Base-by-base conservation (phyloP, 2,329 filamentous ascomycete genomes). In the Monosporascus sp. region DNA sequence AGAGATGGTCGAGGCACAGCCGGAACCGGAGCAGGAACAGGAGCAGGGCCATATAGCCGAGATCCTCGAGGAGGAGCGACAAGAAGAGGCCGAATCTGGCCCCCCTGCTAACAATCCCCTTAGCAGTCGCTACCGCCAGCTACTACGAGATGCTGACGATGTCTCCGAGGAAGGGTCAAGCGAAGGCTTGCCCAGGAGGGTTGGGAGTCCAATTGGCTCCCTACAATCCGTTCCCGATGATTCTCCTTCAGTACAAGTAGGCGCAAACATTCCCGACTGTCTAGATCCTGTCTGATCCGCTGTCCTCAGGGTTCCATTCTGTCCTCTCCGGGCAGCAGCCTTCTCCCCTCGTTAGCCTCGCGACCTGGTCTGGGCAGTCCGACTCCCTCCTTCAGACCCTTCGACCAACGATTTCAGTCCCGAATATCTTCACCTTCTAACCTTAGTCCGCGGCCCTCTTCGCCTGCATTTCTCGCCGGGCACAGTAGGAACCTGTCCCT, bases 401-500 rank as follows among this genome's bases (percentile, higher is more conserved):
- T 99, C 69, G 94, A 99, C 68, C 85, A 90, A 58, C 85, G 94
- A 52, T 99, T 99, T 71, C 91, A 95, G 67, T 93, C 93, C 17
- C 86, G 92, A 47, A 83, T 97, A 58, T 77, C 79, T 54, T 84
- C 86, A 9, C 83, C 86, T 15, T 74, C 74, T 47, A 65, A 70
- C 34, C 68, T 79, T 24, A 84, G 84, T 25, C 85, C 88, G 34
- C 82, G 92, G 53, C 79, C 88, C 6, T 78, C 81, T 2, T 96
- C 92, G 1, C 91, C 91, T 1, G 89, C 86, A 14, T 88, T 95
- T 60, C 75, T 91, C 14, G 79, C 80, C n/a, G 70, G 79, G 3
- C 89, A 94, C 65, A 95, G 90, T 51, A 85, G 92, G 51, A 88
- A 90, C 62, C 86, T 84, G 1, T 97, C 93, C 1, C 65, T 91